A percentile compares a stretch with the other conserved stretches of the same genome.
These are phyloP conservation scores for Oryza officinalis DNA, from an alignment of 176 grass and related monocot species.

Conservation along the genomic window DNA sequence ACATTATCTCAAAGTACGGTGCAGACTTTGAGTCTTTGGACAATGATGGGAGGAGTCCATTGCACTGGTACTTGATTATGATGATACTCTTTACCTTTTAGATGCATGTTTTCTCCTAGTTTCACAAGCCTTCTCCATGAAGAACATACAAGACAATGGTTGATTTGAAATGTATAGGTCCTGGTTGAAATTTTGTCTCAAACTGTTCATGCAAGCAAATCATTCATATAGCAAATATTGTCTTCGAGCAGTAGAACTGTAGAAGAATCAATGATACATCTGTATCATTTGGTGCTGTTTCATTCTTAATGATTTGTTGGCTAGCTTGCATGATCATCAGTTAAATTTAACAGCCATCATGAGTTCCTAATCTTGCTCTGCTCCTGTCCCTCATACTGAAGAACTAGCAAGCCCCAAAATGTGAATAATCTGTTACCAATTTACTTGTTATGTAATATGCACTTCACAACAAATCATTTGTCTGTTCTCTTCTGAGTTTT, in stretches of 20 bases:
- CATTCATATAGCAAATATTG: not conserved
- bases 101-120: constrained; percentile 18
- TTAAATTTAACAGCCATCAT: not conserved
- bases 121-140: not conserved
- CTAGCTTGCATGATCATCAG: constrained; percentile 12
- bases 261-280: constrained; percentile 11
- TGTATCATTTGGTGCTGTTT: not conserved
- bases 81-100: not conserved
- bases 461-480: not conserved
- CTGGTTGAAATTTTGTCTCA: not conserved
- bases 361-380: not conserved
- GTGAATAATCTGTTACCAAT: constrained; percentile 12
- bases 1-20: constrained; percentile 72
- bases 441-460: constrained; percentile 2
- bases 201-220: not conserved
- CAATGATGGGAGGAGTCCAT: constrained; percentile 77
- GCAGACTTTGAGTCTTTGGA: constrained; percentile 83
- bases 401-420: constrained; percentile 3
- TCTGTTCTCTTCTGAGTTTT: not conserved
- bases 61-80: constrained; percentile 78
- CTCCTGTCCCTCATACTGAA: not conserved
- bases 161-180: constrained; percentile 15
- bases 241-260: not conserved
- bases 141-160: not conserved
- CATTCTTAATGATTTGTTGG: constrained; percentile 21